These are phyloP conservation scores for Hemileccinum rubropunctum DNA, from an alignment of 768 basidiomycete genomes.

Conservation along the genomic window DNA sequence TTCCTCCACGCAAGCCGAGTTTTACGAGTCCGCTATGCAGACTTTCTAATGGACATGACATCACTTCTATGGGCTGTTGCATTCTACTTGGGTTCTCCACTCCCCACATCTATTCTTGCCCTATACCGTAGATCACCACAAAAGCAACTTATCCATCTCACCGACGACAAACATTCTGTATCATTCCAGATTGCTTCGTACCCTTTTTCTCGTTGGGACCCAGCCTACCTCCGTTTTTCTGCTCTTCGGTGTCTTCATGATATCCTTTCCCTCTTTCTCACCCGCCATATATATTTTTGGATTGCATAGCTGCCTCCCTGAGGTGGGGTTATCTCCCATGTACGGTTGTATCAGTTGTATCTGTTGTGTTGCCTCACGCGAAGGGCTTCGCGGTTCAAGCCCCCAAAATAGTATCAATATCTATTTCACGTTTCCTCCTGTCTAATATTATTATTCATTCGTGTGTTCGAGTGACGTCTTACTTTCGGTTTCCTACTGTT, in stretches of 20 bases:
- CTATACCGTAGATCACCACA: conserved; percentile 19
- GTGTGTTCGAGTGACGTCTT: background rate
- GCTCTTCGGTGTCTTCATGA: background rate
- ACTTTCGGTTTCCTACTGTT: background rate
- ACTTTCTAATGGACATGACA: conserved; percentile 23
- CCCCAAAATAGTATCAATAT: conserved; percentile 36
- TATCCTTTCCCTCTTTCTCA: conserved; percentile 15
- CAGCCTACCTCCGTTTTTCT: background rate
- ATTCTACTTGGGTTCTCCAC: conserved; percentile 4
- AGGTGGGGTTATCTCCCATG: conserved; percentile 6
- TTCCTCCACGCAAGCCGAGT: conserved; percentile 24
- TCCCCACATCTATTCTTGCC: background rate
- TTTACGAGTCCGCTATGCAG: conserved; percentile 37
- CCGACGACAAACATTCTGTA: conserved; percentile 14
- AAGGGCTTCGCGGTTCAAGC: conserved; percentile 51
- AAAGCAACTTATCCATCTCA: conserved; percentile 6
- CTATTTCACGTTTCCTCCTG: conserved; percentile 9
- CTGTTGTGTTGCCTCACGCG: conserved; percentile 33
- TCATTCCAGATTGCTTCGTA: conserved; percentile 13
- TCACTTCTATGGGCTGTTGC: background rate
- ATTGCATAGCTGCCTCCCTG: conserved; percentile 18
- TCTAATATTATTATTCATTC: background rate
- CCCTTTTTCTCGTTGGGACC: conserved; percentile 4
- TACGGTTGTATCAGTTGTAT: conserved; percentile 27
- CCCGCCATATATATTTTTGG: conserved; percentile 31